Evolutionary conservation across 495 filamentous ascomycete genomes (phyloP), one percentile per base, ranked within the genome.

Genomic region (Daldinia loculata): DNA sequence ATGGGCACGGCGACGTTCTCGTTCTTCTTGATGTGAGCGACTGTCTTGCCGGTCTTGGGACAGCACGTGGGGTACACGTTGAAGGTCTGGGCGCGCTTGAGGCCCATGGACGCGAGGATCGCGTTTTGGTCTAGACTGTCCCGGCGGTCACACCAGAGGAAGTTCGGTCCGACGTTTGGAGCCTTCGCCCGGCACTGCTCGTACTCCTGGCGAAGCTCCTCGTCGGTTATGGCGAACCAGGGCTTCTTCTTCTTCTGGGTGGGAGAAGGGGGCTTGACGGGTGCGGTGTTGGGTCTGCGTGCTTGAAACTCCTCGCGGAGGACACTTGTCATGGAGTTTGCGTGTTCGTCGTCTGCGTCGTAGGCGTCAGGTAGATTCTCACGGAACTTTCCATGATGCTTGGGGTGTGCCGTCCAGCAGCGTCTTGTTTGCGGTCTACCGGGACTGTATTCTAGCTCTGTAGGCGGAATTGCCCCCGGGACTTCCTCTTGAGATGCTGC

Each of bases 101-200:
- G 22, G n/a, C 67, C 67, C 38, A 7, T 57, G 7, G 61, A 61
- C 0, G 61, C 60, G 4, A 64, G 60, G n/a, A 69, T 55, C 6
- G 67, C 41, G n/a, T 45, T 48, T 12, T 64, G 34, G 5, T 69
- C 66, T 3, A 63, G 45, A 12, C 55, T 63, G 43, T 63, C 60
- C 3, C 67, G 60, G 5, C 55, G 22, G 24, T 64, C 19, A 0
- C 19, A 15, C 43, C 56, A 56, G 26, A 69, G 43, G 17, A 58
- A 63, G 11, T 63, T 29, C 5, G 27, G 24, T 1, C 22, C 26
- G 45, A 69, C 38, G 5, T 9, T 5, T 22, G 43, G 43, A 9
- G 43, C 43, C 17, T 24, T 22, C 2, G 43, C 43, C 19, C 43
- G 43, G 43, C 43, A 48, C 43, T 2, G 17, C 8, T 48, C 43